phyloP scores from a whole-genome alignment of 495 filamentous ascomycete species.

The Trichoderma virens region DNA sequence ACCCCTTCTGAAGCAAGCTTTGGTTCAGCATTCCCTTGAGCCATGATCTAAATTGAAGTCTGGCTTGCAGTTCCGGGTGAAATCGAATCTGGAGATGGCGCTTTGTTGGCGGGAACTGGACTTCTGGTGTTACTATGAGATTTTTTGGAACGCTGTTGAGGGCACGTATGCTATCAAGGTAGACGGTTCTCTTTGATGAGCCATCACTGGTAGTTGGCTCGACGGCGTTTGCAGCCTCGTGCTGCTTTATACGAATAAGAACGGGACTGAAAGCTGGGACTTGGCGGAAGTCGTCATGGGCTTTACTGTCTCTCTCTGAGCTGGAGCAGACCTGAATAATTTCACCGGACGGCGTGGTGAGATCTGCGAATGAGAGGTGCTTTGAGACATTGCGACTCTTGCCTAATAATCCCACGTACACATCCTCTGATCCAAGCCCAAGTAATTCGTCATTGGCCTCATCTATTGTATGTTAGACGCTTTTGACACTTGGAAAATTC shows the following conservation, averaged over 20 bases:
- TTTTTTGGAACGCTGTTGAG: conserved; percentile 73
- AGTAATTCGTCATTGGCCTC: not conserved
- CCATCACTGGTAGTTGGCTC: not conserved
- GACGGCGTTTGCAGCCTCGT: not conserved
- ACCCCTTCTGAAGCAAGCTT: conserved; percentile 44
- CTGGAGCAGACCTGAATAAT: conserved; percentile 30
- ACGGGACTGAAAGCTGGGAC: conserved; percentile 34
- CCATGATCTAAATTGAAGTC: conserved; percentile 51
- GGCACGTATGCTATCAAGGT: conserved; percentile 50
- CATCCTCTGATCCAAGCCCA: not conserved
- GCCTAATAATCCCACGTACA: conserved; percentile 11
- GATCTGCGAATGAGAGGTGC: conserved; percentile 12
- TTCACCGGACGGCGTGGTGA: conserved; percentile 5
- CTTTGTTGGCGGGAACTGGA: conserved; percentile 61
- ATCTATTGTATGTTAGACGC: not conserved
- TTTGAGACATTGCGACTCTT: conserved; percentile 11
- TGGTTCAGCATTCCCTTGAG: conserved; percentile 45
- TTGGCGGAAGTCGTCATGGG: conserved; percentile 23
- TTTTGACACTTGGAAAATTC: not conserved
- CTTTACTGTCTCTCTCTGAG: conserved; percentile 15
- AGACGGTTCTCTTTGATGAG: conserved; percentile 14
- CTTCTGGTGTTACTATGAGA: conserved; percentile 63
- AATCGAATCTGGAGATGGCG: conserved; percentile 83
- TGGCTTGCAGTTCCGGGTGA: conserved; percentile 50
- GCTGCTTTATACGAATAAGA: conserved; percentile 15